Evolutionary conservation across 805 yeast species (phyloP).

Genomic region (Metschnikowia rubicola): DNA sequence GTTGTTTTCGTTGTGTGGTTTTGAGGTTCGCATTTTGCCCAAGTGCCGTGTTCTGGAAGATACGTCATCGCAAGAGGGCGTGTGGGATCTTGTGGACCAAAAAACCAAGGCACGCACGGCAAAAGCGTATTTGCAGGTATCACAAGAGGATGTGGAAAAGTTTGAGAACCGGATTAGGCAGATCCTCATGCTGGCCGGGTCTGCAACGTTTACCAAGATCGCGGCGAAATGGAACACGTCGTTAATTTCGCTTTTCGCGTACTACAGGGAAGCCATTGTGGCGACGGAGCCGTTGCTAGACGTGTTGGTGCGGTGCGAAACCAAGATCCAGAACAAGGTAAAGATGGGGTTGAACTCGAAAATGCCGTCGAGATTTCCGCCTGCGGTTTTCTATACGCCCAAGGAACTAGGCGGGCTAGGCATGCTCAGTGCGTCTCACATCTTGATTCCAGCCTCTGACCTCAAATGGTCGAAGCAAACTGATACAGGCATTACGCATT

Average conservation of each 20-base stretch:
- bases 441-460: conserved; percentile 90
- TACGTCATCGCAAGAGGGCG: conserved; percentile 67
- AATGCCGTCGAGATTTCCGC: conserved; percentile 98
- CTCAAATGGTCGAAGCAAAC: conserved; percentile 89
- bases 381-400: conserved; percentile 97
- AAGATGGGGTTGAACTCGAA: conserved; percentile 94
- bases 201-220: conserved; percentile 89
- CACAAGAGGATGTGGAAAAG: conserved; percentile 71
- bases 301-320: conserved; percentile 83
- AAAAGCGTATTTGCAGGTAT: conserved; percentile 78
- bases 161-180: conserved; percentile 85
- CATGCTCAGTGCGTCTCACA: conserved; percentile 95
- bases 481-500: conserved; percentile 90
- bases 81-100: conserved; percentile 81
- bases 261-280: conserved; percentile 89
- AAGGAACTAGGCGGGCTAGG: conserved; percentile 97
- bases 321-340: conserved; percentile 88
- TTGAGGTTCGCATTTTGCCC: conserved; percentile 87
- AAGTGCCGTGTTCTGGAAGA: conserved; percentile 56
- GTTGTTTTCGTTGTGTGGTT: conserved; percentile 89
- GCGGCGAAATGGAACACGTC: conserved; percentile 97
- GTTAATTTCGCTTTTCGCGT: conserved; percentile 77
- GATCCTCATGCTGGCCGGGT: conserved; percentile 91
- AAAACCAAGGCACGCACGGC: conserved; percentile 82
- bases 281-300: conserved; percentile 78